These are phyloP conservation scores for Colletotrichum sp. DNA, from an alignment of 2,329 filamentous ascomycete species.

Conservation along the genomic window DNA sequence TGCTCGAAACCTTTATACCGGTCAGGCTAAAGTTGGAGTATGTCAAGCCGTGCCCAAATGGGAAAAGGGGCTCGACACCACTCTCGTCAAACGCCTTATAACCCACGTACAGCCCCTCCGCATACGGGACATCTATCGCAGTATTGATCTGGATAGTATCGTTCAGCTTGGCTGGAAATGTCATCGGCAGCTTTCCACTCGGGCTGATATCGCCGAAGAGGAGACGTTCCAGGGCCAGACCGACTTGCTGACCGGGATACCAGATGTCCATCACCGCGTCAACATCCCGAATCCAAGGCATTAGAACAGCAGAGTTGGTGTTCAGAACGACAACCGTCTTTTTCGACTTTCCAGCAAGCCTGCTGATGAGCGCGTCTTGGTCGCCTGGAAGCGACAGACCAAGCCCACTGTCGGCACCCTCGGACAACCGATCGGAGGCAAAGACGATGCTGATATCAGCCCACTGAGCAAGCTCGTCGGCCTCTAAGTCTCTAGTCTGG, in stretches of 20 bases:
- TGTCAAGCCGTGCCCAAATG: background rate
- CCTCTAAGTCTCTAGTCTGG: background rate
- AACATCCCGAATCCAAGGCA: constrained; percentile 1
- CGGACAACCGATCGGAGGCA: background rate
- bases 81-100: constrained; percentile 1
- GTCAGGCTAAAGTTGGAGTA: background rate
- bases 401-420: background rate
- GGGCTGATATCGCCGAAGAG: constrained; percentile 13
- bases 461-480: background rate
- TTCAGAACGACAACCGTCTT: background rate
- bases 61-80: background rate
- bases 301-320: background rate
- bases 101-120: constrained; percentile 3
- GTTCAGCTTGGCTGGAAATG: constrained; percentile 1
- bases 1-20: background rate
- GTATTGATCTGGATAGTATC: constrained; percentile 5
- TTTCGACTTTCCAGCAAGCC: background rate
- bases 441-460: background rate
- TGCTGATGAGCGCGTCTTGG: background rate
- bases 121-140: background rate
- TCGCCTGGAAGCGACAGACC: background rate
- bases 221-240: background rate
- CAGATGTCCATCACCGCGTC: constrained; percentile 2
- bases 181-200: constrained; percentile 14
- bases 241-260: constrained; percentile 14